Base-by-base conservation (phyloP, 208 protist genomes). In the Leishmania guyanensis region DNA sequence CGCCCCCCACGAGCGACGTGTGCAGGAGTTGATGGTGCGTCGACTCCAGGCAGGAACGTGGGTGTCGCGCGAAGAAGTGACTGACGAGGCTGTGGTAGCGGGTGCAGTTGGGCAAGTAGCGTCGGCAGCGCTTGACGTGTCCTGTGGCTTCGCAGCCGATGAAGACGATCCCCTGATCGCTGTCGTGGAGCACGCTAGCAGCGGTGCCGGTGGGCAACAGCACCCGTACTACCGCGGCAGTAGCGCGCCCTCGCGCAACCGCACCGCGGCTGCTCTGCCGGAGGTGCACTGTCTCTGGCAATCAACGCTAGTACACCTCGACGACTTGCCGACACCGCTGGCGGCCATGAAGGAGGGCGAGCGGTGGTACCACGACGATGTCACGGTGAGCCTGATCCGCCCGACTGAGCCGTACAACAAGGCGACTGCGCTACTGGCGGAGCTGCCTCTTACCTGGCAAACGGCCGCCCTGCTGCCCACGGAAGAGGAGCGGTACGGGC, bases 281-380 rank as follows among this genome's bases (percentile, higher is more conserved):
- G 73, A 74, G 70, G 88, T 87, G 76, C 93, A 97, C 86, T 92
- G 87, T 75, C 92, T 96, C 60, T 98, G 95, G 94, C 93, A 97
- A 76, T 90, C 91, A 17, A 98, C 95, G 36, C 85, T 98, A n/a
- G 88, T 98, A 10, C 95, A 98, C 88, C 81, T 97, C 50, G 93
- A 98, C 81, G 95, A 98, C 79, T 84, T 98, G 10, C 88, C 91
- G 60, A 93, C 90, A 17, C 93, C 95, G 50, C 86, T 97, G 43
- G 82, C 90, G 0, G 77, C 86, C 9, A 97, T 98, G 93, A 85
- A 89, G 64, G 92, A 96, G 50, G 92, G 93, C 26, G 92, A 97
- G 87, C 90, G 95, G 6, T 96, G 92, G 92, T 97, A 94, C 84
- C 93, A 97, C 80, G 95, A 98, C 79, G 93, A 96, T 71, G 90